phyloP scores from a whole-genome alignment of 805 yeast species.

The Wickerhamomyces mucosus region DNA sequence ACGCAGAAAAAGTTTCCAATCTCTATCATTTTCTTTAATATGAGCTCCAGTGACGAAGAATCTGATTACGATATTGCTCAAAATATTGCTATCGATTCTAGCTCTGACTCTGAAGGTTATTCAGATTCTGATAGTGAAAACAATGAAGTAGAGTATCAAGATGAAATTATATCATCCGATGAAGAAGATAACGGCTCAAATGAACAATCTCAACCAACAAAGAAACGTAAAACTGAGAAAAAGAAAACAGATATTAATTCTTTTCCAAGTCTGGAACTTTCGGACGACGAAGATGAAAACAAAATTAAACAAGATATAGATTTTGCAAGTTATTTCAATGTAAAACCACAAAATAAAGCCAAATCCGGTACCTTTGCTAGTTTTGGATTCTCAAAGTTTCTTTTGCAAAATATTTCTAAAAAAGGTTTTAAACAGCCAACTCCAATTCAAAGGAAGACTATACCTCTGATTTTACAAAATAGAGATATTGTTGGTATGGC shows the following conservation, averaged over 20 bases:
- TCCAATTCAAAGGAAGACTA: conserved; percentile 94
- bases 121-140: conserved; percentile 22
- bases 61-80: conserved; percentile 56
- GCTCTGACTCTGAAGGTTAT: conserved; percentile 27
- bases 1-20: background rate
- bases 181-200: conserved; percentile 34
- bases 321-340: conserved; percentile 32
- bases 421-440: conserved; percentile 95
- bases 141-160: conserved; percentile 34
- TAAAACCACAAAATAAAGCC: conserved; percentile 40
- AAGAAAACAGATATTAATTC: conserved; percentile 8
- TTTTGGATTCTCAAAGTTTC: conserved; percentile 72
- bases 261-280: conserved; percentile 44
- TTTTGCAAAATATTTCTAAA: conserved; percentile 59
- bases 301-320: conserved; percentile 35
- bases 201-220: conserved; percentile 15
- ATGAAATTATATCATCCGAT: conserved; percentile 40
- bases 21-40: conserved; percentile 1
- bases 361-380: conserved; percentile 82
- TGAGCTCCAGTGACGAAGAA: conserved; percentile 27
- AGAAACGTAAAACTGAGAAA: conserved; percentile 17
- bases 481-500: conserved; percentile 99
- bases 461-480: conserved; percentile 78
- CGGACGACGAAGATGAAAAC: conserved; percentile 36
- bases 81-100: conserved; percentile 40